phyloP scores from a whole-genome alignment of 2,329 filamentous ascomycete species.

The Fusarium clavum region DNA sequence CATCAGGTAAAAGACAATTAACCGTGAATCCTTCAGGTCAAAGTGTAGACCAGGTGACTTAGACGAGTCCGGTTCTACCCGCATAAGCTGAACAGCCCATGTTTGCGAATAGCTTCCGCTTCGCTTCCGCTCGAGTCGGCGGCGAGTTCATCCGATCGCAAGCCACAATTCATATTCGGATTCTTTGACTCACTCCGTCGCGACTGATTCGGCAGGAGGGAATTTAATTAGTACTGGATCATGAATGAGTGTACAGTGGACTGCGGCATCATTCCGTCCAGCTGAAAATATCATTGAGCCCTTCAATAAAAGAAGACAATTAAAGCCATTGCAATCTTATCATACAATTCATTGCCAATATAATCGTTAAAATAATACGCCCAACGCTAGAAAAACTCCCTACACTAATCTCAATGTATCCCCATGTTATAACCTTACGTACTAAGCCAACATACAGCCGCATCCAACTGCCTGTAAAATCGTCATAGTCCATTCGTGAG shows the following conservation, averaged over 20 bases:
- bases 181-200: neutral
- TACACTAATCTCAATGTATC: neutral
- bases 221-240: neutral
- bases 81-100: neutral
- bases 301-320: neutral
- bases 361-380: neutral
- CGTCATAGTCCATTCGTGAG: neutral
- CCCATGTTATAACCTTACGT: neutral
- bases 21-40: neutral
- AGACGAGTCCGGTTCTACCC: constrained; percentile 2
- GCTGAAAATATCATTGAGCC: neutral
- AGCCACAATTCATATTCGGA: neutral
- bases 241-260: neutral
- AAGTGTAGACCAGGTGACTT: neutral
- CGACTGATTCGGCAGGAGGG: neutral
- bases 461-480: neutral
- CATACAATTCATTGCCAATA: neutral
- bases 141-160: neutral
- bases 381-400: neutral
- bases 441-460: neutral
- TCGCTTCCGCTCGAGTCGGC: neutral
- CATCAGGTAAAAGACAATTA: neutral
- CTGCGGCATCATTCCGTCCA: neutral
- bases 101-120: neutral
- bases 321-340: too few relatives aligned